Evolutionary conservation across 805 yeast species (phyloP).

Genomic region (Wickerhamomyces chambardii): DNA sequence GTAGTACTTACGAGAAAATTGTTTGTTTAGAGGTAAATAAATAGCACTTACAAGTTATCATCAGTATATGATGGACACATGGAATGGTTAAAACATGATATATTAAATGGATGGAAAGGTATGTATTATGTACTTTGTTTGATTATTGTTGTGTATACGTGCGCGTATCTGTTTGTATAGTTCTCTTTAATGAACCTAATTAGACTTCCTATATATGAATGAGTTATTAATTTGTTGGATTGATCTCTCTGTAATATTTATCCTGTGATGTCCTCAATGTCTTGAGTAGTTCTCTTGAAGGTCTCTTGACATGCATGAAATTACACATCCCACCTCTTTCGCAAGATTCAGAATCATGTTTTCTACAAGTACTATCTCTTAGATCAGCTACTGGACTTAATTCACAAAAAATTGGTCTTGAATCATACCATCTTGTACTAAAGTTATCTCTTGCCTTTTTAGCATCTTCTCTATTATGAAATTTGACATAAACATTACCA

Average conservation of each 20-base stretch:
- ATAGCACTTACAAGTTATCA: too few relatives aligned
- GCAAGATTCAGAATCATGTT: constrained; percentile 55
- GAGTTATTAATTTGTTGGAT: too few relatives aligned
- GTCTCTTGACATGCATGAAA: constrained; percentile 70
- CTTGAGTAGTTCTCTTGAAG: constrained; percentile 32
- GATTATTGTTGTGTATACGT: too few relatives aligned
- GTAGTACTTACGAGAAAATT: too few relatives aligned
- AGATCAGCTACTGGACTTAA: constrained; percentile 67
- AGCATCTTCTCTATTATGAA: constrained; percentile 47
- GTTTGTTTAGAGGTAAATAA: too few relatives aligned
- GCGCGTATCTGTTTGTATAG: too few relatives aligned
- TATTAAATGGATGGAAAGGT: too few relatives aligned
- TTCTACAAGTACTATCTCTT: constrained; percentile 67
- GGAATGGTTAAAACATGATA: too few relatives aligned
- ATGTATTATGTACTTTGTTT: too few relatives aligned
- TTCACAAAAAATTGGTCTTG: constrained; percentile 72
- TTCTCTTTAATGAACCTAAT: too few relatives aligned
- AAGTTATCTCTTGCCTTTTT: constrained; percentile 47
- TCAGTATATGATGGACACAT: too few relatives aligned
- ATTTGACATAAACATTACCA: constrained; percentile 79
- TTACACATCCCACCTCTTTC: constrained; percentile 81
- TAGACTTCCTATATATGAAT: too few relatives aligned
- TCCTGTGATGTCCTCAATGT: constrained; percentile 34
- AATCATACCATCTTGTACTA: constrained; percentile 76
- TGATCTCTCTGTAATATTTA: constrained; percentile 11